phyloP scores from a whole-genome alignment of 164 flowering plant species.

The Akebia trifoliata region DNA sequence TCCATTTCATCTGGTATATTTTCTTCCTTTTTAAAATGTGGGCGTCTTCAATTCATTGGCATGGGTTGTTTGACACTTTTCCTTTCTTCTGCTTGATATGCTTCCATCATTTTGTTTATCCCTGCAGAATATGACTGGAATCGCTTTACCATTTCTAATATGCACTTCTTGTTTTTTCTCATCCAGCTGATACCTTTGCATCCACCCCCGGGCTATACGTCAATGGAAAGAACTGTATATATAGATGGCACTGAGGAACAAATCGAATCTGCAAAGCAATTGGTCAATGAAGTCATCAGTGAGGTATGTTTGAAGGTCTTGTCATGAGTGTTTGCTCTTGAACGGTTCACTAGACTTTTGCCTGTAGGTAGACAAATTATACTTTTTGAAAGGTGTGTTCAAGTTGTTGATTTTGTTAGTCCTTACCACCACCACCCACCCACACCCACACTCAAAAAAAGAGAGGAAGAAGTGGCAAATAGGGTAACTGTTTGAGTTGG shows the following conservation, averaged over 20 bases:
- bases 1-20: no score
- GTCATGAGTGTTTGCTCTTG: background rate
- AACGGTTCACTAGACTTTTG: background rate
- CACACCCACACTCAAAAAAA: no score
- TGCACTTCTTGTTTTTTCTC: background rate
- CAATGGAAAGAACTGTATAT: slow-evolving; percentile 75
- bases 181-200: slow-evolving; percentile 86
- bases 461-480: no score
- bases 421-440: no score
- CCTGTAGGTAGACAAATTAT: slow-evolving; percentile 1
- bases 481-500: background rate
- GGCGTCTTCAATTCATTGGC: no score
- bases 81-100: no score
- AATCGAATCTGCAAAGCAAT: slow-evolving; percentile 83
- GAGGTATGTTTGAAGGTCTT: slow-evolving; percentile 50
- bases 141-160: no score
- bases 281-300: slow-evolving; percentile 84
- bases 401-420: background rate
- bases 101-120: no score
- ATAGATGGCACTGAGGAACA: slow-evolving; percentile 89
- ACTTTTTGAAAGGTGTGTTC: background rate
- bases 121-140: no score
- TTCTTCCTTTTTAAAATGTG: no score
- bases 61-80: no score
- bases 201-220: slow-evolving; percentile 85